Conservation (phyloP, 2,329 filamentous ascomycete genomes). For the Akanthomyces uredinophilus region DNA sequence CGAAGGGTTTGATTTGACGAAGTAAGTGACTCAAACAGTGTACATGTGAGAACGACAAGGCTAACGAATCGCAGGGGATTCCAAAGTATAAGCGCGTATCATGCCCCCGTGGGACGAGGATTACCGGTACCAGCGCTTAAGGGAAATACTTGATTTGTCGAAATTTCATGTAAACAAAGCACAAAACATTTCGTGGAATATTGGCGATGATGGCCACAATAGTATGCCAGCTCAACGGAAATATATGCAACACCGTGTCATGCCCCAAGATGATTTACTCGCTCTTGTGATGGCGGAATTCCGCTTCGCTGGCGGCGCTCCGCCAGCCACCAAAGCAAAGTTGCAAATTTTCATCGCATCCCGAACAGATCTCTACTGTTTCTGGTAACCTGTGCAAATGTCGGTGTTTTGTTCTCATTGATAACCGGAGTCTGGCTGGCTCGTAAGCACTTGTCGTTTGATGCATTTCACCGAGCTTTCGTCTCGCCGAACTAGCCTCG, state of each 20-base stretch:
- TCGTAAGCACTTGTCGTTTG: neutral
- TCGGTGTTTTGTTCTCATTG: neutral
- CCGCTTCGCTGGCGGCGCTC: neutral
- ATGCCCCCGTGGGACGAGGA: slow-evolving; percentile 48
- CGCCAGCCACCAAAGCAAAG: neutral
- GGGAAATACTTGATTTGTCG: slow-evolving; percentile 25
- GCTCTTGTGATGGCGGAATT: neutral
- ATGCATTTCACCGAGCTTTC: neutral
- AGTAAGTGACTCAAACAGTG: slow-evolving; percentile 36
- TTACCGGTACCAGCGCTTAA: slow-evolving; percentile 39
- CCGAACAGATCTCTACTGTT: neutral
- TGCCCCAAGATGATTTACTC: neutral
- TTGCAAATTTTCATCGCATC: neutral
- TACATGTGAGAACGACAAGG: slow-evolving; percentile 16
- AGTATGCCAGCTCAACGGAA: neutral
- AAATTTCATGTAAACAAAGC: neutral
- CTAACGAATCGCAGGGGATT: slow-evolving; percentile 48
- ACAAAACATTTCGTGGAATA: neutral
- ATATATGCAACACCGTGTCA: neutral
- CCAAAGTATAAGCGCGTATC: slow-evolving; percentile 60
- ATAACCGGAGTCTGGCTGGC: neutral
- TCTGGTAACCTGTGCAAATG: neutral
- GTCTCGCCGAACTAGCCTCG: neutral
- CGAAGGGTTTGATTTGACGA: slow-evolving; percentile 53
- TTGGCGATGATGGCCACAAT: neutral